A percentile compares a stretch with the other conserved stretches of the same genome.
Conservation (phyloP, 306 rosid genomes). For the Cotoneaster glaucophyllus region DNA sequence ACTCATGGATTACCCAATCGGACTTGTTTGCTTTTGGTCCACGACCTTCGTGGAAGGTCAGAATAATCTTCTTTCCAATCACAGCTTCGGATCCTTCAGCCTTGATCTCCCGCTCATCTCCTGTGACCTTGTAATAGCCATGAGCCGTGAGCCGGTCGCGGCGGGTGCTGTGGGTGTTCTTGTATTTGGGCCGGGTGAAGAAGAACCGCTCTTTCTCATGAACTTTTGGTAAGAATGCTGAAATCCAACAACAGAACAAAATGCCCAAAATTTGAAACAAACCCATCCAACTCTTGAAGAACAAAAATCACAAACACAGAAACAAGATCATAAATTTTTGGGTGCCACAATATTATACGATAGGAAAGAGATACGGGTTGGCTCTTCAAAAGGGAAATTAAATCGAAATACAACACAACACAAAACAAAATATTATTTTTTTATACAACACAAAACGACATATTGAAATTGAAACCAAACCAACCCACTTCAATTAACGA, state of each 20-base stretch:
- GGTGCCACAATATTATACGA: no score
- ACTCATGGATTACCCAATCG: not conserved
- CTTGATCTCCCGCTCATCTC: conserved; percentile 34
- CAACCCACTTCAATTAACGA: no score
- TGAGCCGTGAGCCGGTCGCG: conserved; percentile 30
- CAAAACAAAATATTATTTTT: no score
- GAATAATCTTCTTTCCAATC: conserved; percentile 57
- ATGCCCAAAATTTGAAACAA: not conserved
- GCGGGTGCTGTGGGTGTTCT: conserved; percentile 24
- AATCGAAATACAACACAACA: no score
- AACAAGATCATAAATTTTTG: not conserved
- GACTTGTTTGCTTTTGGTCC: conserved; percentile 18
- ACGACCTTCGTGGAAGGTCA: conserved; percentile 45
- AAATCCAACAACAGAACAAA: no score
- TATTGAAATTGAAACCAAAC: no score
- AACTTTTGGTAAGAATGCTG: not conserved
- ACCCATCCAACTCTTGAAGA: not conserved
- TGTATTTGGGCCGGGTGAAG: conserved; percentile 32
- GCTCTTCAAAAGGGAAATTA: no score
- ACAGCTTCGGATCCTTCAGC: conserved; percentile 4
- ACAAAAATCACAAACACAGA: not conserved
- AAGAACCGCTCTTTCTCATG: conserved; percentile 47
- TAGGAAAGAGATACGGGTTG: no score
- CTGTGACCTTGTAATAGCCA: conserved; percentile 70
- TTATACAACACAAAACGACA: no score